Conservation (phyloP, 2,329 filamentous ascomycete genomes). For the Calonectria pteridis region DNA sequence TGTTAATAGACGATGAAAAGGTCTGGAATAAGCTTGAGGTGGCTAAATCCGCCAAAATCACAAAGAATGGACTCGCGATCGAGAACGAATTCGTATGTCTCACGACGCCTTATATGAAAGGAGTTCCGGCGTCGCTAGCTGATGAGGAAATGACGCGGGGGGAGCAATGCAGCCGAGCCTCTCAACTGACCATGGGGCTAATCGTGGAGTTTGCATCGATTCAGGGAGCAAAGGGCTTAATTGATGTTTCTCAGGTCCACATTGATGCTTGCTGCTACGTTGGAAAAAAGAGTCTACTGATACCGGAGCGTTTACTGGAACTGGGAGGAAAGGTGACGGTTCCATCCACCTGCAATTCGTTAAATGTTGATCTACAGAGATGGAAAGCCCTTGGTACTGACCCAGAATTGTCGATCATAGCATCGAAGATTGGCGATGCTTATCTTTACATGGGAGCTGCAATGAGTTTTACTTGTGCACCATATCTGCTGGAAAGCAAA, state of each 20-base stretch:
- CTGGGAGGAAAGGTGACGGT: neutral
- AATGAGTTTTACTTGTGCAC: neutral
- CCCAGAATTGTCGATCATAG: neutral
- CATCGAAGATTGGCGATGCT: neutral
- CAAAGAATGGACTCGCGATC: neutral
- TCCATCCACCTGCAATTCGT: neutral
- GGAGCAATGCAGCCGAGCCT: neutral
- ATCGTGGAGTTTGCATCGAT: constrained; percentile 1
- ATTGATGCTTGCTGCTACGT: neutral
- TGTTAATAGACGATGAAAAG: neutral
- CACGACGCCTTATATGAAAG: neutral
- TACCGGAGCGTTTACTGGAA: neutral
- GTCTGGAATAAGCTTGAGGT: neutral
- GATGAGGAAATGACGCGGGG: neutral
- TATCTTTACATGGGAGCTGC: neutral
- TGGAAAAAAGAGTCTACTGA: neutral
- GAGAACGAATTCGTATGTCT: neutral
- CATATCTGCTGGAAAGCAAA: neutral
- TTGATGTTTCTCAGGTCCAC: constrained; percentile 1
- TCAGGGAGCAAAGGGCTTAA: neutral
- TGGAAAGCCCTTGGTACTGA: neutral
- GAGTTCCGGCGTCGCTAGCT: neutral
- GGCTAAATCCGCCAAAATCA: neutral
- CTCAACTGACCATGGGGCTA: neutral
- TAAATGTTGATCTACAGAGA: neutral